phyloP scores from a whole-genome alignment of 1,139 yeast genomes.

The Saccharomyces hybrid region DNA sequence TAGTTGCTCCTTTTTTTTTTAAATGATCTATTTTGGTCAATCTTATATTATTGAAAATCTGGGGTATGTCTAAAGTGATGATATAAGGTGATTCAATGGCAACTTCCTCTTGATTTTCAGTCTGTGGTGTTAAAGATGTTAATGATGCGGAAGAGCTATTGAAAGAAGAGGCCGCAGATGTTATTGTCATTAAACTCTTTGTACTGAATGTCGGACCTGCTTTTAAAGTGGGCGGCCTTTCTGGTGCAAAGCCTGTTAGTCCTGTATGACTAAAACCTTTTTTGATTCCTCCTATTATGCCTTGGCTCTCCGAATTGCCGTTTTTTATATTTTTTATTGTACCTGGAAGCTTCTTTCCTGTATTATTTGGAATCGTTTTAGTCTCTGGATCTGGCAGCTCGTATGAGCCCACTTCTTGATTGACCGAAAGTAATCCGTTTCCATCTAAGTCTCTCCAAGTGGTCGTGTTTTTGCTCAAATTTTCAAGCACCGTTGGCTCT shows the following conservation, averaged over 20 bases:
- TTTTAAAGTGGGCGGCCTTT: not conserved
- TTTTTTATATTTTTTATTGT: not conserved
- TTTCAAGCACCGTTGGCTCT: conserved; percentile 29
- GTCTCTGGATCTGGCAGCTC: conserved; percentile 8
- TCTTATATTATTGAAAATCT: conserved; percentile 25
- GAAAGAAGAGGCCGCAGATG: conserved; percentile 2
- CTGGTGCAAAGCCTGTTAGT: conserved; percentile 2
- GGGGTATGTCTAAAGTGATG: conserved; percentile 27
- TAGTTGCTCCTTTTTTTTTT: conserved; percentile 5
- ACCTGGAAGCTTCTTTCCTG: not conserved
- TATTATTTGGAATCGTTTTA: not conserved
- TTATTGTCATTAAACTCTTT: not conserved
- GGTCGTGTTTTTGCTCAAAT: conserved; percentile 23
- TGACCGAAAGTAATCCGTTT: conserved; percentile 28
- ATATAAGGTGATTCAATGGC: conserved; percentile 21
- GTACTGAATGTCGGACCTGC: not conserved
- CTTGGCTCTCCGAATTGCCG: not conserved
- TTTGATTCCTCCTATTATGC: conserved; percentile 3
- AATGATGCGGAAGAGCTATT: conserved; percentile 8
- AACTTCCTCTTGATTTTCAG: conserved; percentile 7
- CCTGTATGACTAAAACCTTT: conserved; percentile 5
- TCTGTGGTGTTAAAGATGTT: conserved; percentile 9
- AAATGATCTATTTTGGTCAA: conserved; percentile 13
- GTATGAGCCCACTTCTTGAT: conserved; percentile 25
- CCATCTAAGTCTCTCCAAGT: conserved; percentile 34